Evolutionary conservation across 495 filamentous ascomycete species (phyloP).

Genomic region (Cercophora newfieldiana): DNA sequence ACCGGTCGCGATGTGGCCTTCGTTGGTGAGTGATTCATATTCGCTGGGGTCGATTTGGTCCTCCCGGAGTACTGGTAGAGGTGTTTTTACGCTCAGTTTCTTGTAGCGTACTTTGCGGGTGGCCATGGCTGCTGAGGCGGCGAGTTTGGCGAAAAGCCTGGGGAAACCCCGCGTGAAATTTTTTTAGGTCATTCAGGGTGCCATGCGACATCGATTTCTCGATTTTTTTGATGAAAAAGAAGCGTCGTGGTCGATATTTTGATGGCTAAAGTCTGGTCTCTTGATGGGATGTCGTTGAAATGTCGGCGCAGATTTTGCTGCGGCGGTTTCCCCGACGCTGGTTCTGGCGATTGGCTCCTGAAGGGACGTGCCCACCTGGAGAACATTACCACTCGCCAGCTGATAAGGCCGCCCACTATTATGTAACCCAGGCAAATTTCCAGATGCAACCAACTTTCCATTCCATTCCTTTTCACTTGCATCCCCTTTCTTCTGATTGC

Average conservation of each 20-base stretch:
- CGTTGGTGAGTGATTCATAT: constrained; percentile 55
- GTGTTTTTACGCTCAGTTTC: constrained; percentile 87
- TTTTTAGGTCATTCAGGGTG: constrained; percentile 47
- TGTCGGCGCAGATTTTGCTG: constrained; percentile 51
- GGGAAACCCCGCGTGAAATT: constrained; percentile 51
- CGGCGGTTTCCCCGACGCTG: constrained; percentile 30
- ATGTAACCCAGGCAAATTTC: constrained; percentile 21
- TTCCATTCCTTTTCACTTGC: neutral
- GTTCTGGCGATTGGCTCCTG: constrained; percentile 34
- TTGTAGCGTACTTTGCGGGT: constrained; percentile 78
- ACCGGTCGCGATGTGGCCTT: constrained; percentile 83
- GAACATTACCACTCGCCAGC: constrained; percentile 5
- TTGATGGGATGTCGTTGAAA: constrained; percentile 68
- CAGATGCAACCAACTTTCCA: constrained; percentile 8
- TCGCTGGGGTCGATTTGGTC: constrained; percentile 80
- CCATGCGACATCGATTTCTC: constrained; percentile 56
- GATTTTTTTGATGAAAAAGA: constrained; percentile 57
- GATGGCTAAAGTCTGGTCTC: constrained; percentile 55
- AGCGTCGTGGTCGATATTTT: constrained; percentile 55
- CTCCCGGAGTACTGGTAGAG: constrained; percentile 81
- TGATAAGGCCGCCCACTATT: constrained; percentile 27
- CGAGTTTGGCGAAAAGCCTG: constrained; percentile 41
- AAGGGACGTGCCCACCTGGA: constrained; percentile 19
- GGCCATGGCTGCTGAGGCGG: constrained; percentile 57
- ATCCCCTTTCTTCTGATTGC: neutral